phyloP scores from a whole-genome alignment of 2,329 filamentous ascomycete genomes.

The Monosporascus cannonballus region DNA sequence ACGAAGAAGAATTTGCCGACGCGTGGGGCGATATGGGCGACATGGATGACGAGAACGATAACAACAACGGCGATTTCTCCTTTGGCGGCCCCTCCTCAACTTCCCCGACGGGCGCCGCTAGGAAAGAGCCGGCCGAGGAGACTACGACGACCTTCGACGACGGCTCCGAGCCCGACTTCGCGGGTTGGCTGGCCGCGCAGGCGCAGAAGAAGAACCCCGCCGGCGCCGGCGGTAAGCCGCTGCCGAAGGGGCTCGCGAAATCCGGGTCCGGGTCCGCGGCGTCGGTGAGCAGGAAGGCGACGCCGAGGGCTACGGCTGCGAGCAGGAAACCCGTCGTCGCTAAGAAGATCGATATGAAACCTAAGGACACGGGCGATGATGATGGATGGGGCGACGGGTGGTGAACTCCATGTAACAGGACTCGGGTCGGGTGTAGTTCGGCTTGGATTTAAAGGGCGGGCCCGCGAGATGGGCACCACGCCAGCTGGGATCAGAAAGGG shows the following conservation, averaged over 20 bases:
- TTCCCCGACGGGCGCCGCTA: constrained; percentile 19
- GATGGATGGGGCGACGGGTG: constrained; percentile 64
- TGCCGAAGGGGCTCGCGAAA: constrained; percentile 82
- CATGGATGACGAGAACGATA: constrained; percentile 47
- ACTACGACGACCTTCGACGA: constrained; percentile 62
- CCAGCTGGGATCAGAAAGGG: too few relatives aligned
- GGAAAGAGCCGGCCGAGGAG: constrained; percentile 29
- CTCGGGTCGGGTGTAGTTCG: not conserved
- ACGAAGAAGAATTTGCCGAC: constrained; percentile 52
- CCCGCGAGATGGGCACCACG: too few relatives aligned
- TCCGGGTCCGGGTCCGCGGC: constrained; percentile 17
- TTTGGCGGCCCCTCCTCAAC: constrained; percentile 27
- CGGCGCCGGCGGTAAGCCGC: constrained; percentile 44
- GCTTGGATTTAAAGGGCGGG: too few relatives aligned
- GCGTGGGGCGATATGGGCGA: constrained; percentile 68
- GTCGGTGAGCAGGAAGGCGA: constrained; percentile 28
- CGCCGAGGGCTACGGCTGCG: constrained; percentile 27
- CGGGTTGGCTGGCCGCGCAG: constrained; percentile 88
- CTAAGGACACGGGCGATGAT: constrained; percentile 51
- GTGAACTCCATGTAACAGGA: constrained; percentile 26
- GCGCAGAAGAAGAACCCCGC: constrained; percentile 57
- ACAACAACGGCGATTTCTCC: constrained; percentile 35
- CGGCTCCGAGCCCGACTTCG: constrained; percentile 87
- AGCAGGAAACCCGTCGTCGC: constrained; percentile 41
- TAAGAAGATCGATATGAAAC: constrained; percentile 67